Percentiles rank a stretch among this genome's conserved stretches.
phyloP scores from a whole-genome alignment of 2,329 filamentous ascomycete genomes.

The Mollisia scopiformis region DNA sequence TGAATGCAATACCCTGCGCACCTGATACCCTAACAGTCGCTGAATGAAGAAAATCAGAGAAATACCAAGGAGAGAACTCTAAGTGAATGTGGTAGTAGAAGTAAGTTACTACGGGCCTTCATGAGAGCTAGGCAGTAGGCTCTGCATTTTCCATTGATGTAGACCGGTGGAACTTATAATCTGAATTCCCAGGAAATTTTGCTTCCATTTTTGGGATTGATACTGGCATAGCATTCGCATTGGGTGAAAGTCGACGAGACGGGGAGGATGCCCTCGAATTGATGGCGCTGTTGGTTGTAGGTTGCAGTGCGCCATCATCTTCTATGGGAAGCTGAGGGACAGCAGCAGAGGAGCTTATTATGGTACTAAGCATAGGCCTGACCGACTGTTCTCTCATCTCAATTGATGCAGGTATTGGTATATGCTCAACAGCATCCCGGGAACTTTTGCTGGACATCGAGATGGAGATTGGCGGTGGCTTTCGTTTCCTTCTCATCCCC shows the following conservation, averaged over 20 bases:
- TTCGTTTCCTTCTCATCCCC: constrained; percentile 24
- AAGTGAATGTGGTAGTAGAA: neutral
- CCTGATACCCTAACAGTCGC: neutral
- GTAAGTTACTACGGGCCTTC: neutral
- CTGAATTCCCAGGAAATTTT: constrained; percentile 48
- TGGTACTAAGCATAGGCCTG: constrained; percentile 27
- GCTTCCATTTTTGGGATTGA: constrained; percentile 22
- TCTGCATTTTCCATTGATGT: constrained; percentile 17
- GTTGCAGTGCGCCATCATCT: constrained; percentile 9
- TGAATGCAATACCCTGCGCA: neutral
- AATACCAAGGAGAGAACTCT: neutral
- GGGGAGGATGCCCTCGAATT: constrained; percentile 20
- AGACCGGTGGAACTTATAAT: constrained; percentile 52
- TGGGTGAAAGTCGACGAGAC: constrained; percentile 19
- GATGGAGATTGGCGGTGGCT: constrained; percentile 30
- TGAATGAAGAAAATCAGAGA: neutral
- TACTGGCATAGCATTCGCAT: constrained; percentile 27
- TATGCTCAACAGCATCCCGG: constrained; percentile 28
- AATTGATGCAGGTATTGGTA: constrained; percentile 24
- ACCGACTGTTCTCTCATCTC: constrained; percentile 25
- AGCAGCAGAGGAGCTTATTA: constrained; percentile 29
- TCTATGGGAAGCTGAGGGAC: constrained; percentile 15
- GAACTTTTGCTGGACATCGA: constrained; percentile 20
- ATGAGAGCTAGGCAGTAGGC: constrained; percentile 1
- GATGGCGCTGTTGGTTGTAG: constrained; percentile 20